Evolutionary conservation across 2,329 filamentous ascomycete genomes (phyloP).

Genomic region (Xylaria sp.): DNA sequence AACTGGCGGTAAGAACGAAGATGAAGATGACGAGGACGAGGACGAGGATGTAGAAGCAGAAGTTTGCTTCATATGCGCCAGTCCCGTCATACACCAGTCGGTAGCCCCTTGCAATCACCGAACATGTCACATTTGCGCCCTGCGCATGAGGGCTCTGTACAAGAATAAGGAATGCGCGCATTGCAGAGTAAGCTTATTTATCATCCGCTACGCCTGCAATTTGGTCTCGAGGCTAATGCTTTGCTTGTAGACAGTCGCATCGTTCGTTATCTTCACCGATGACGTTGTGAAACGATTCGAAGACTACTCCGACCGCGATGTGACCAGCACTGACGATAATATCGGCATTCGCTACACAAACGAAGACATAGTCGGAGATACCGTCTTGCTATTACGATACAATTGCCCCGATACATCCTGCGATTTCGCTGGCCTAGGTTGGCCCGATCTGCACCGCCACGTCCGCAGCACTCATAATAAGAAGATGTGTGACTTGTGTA

Average conservation of each 20-base stretch:
- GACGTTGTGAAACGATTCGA: conserved; percentile 81
- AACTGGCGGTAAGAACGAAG: conserved; percentile 32
- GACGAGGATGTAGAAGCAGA: conserved; percentile 72
- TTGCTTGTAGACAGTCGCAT: conserved; percentile 60
- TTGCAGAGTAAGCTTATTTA: conserved; percentile 71
- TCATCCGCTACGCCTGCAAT: not conserved
- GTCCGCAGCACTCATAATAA: conserved; percentile 83
- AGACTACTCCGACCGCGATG: conserved; percentile 76
- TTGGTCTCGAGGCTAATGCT: conserved; percentile 9
- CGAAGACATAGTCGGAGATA: conserved; percentile 89
- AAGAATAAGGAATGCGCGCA: conserved; percentile 98
- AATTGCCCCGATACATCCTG: conserved; percentile 88
- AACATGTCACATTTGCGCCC: conserved; percentile 93
- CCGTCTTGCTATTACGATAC: conserved; percentile 83
- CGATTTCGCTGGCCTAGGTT: conserved; percentile 73
- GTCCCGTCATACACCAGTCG: conserved; percentile 82
- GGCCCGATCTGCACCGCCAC: conserved; percentile 80
- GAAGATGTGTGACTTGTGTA: conserved; percentile 58
- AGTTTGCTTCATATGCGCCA: conserved; percentile 97
- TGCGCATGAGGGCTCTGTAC: conserved; percentile 90
- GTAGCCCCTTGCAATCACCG: conserved; percentile 94
- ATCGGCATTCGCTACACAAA: conserved; percentile 92
- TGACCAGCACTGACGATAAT: conserved; percentile 79
- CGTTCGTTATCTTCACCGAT: conserved; percentile 91
- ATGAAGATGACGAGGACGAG: conserved; percentile 58